Evolutionary conservation across 495 filamentous ascomycete genomes (phyloP).

Genomic region (Hypoxylon lienhwacheense): DNA sequence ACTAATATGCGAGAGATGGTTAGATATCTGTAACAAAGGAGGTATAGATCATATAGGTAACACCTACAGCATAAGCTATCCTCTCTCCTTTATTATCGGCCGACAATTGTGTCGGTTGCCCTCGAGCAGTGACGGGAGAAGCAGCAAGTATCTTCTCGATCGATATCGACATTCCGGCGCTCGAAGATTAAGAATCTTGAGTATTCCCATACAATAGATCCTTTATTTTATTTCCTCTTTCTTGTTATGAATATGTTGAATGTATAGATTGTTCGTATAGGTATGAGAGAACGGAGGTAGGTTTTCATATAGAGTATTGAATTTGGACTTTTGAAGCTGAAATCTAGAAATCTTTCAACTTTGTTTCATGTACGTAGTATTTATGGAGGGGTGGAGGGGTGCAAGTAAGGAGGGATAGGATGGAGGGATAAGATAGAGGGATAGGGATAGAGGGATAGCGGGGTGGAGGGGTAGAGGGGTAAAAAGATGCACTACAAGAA

Average conservation of each 20-base stretch:
- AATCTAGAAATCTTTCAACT: too few species aligned
- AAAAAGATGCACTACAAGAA: too few species aligned
- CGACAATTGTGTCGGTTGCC: slow-evolving; percentile 86
- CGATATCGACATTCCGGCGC: slow-evolving; percentile 51
- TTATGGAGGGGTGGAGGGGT: too few species aligned
- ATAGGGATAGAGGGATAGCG: too few species aligned
- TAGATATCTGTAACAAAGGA: background rate
- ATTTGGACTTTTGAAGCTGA: too few species aligned
- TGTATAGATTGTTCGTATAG: too few species aligned
- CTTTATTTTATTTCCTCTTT: background rate
- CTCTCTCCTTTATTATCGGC: slow-evolving; percentile 89
- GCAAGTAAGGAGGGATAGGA: too few species aligned
- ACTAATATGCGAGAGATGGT: slow-evolving; percentile 59
- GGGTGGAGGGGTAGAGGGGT: too few species aligned
- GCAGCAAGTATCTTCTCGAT: slow-evolving; percentile 60
- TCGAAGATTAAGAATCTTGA: background rate
- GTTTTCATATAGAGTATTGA: too few species aligned
- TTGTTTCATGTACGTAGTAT: too few species aligned
- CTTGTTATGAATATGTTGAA: slow-evolving; percentile 1
- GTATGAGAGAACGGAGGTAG: too few species aligned
- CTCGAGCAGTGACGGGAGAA: slow-evolving; percentile 76
- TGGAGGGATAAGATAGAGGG: too few species aligned
- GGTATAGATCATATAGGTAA: background rate
- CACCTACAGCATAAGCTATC: slow-evolving; percentile 86
- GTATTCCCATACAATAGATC: slow-evolving; percentile 14